Evolutionary conservation across 306 rosid genomes (phyloP), one percentile per base, ranked within the genome.

Genomic region (Corylus americana): DNA sequence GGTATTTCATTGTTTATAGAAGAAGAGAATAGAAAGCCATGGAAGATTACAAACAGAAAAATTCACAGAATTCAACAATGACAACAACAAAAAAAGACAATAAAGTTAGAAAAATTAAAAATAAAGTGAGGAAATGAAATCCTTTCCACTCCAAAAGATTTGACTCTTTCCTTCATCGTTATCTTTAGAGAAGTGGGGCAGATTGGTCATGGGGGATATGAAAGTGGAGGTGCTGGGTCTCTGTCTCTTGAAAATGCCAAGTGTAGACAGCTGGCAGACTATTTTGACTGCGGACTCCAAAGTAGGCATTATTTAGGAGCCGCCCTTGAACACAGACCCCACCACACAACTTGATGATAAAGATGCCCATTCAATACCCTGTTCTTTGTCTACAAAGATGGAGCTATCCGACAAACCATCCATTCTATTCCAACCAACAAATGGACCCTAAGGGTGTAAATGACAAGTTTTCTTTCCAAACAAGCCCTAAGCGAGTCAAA

Each of bases 251-350:
- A 3, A 71, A 5, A 8, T 25, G 75, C 20, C 20, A 49, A 25
- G 44, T 4, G 51, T 18, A 48, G 76, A 77, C 57, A 17, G 22
- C 71, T 75, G 49, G 59, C 85, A 57, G 70, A 18, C 48, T 8
- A 71, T 47, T 0, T 83, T 75, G 84, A 83, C 87, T 73, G 6
- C 22, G 7, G 74, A 69, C 75, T 78, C 66, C 74, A 20, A 77
- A 61, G 80, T 42, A 29, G 73, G 84, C 85, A 77, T 42, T 42
- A 42, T 42, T 42, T 50, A 58, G 59, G 48, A 42, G 50, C 83
- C 76, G 76, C 22, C 85, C 74, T 69, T 75, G 66, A 45, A 77
- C 4, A 35, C 61, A 37, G 86, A 73, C 82, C 84, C 84, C 90
- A 84, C 82, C 71, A 54, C 55, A 27, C 50, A 18, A 8, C 71